A percentile compares a stretch with the other conserved stretches of the same genome.
Conservation (phyloP, 306 rosid species). For the Castanopsis chinensis region DNA sequence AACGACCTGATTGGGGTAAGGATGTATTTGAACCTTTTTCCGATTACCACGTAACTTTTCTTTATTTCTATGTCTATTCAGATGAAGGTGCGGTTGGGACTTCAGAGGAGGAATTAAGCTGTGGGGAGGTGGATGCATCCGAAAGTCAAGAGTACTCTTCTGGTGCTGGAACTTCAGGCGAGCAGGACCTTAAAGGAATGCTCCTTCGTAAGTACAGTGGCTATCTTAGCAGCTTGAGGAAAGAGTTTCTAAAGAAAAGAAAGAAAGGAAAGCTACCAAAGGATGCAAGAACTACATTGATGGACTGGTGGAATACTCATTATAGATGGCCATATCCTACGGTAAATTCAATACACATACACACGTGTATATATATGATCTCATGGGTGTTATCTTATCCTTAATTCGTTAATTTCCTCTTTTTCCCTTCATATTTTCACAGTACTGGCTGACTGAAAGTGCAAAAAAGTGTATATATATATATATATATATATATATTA, state of each 20-base stretch:
- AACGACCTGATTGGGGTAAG: not conserved
- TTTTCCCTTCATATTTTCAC: not conserved
- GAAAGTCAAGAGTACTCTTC: constrained; percentile 24
- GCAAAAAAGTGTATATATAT: not conserved
- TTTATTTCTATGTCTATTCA: not conserved
- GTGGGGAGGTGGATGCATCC: constrained; percentile 42
- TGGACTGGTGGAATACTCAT: constrained; percentile 79
- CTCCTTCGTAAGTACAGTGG: constrained; percentile 84
- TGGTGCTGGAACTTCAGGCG: constrained; percentile 14
- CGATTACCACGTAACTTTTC: not conserved
- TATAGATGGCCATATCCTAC: constrained; percentile 90
- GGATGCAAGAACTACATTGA: constrained; percentile 56
- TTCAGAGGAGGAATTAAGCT: constrained; percentile 41
- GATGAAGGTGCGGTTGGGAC: constrained; percentile 37
- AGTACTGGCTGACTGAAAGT: not conserved
- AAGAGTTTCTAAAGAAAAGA: constrained; percentile 64
- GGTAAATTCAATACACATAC: constrained; percentile 30
- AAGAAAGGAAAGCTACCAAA: constrained; percentile 92
- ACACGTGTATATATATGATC: not conserved
- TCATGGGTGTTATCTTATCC: not conserved
- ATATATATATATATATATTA: too few relatives aligned
- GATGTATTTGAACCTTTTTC: not conserved
- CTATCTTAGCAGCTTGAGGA: constrained; percentile 61
- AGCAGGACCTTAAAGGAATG: constrained; percentile 65
- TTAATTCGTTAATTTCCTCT: not conserved